phyloP scores from a whole-genome alignment of 1,284 basidiomycete species.

The Leccinum pseudoinsigne region DNA sequence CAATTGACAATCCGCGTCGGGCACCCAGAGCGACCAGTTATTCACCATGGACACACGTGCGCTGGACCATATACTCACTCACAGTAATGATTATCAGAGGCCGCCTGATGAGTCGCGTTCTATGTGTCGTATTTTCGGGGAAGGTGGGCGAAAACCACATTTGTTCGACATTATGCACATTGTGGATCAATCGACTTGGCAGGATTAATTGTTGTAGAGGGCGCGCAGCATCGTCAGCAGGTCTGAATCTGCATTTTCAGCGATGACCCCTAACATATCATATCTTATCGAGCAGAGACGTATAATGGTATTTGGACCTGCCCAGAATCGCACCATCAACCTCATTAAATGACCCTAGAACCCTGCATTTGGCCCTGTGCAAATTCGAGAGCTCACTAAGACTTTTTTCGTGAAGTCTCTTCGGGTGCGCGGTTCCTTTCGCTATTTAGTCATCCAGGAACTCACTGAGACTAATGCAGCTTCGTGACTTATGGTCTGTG shows the following conservation, averaged over 20 bases:
- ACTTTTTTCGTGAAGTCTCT: constrained; percentile 55
- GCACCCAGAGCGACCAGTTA: not conserved
- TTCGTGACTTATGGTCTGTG: constrained; percentile 46
- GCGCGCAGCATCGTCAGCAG: constrained; percentile 27
- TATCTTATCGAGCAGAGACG: constrained; percentile 14
- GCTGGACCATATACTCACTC: constrained; percentile 39
- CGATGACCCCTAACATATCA: not conserved
- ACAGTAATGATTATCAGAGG: constrained; percentile 37
- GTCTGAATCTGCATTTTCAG: constrained; percentile 8
- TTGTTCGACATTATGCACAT: not conserved
- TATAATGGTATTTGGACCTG: constrained; percentile 19
- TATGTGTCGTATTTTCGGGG: constrained; percentile 30
- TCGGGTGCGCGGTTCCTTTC: constrained; percentile 35
- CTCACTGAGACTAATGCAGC: constrained; percentile 28
- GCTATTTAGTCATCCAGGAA: not conserved
- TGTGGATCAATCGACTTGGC: not conserved
- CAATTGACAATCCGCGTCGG: not conserved
- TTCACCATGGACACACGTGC: constrained; percentile 5
- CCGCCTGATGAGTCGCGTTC: constrained; percentile 22
- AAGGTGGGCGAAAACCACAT: constrained; percentile 22
- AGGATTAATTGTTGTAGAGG: constrained; percentile 17
- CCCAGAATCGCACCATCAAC: not conserved
- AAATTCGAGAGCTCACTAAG: constrained; percentile 52
- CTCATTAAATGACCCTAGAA: constrained; percentile 31
- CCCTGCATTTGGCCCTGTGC: constrained; percentile 54